Conservation (phyloP, 805 yeast species). For the Cyberlindnera xishuangbannaensis region DNA sequence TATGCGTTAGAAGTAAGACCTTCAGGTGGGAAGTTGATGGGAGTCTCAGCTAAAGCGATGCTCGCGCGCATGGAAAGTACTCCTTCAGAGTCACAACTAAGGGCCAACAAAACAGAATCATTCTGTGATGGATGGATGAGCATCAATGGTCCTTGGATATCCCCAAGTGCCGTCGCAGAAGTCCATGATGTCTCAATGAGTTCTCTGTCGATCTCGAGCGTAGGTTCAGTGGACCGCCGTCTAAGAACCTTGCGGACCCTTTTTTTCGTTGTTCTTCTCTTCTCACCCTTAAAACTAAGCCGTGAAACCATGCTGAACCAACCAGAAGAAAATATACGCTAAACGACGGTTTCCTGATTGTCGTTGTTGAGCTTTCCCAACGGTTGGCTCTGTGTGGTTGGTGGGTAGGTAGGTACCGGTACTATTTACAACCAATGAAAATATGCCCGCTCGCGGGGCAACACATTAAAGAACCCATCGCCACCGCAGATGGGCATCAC, state of each 20-base stretch:
- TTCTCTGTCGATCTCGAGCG: constrained; percentile 4
- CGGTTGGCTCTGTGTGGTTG: too few species aligned
- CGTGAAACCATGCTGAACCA: constrained; percentile 34
- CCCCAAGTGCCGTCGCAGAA: constrained; percentile 23
- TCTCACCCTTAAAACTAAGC: constrained; percentile 33
- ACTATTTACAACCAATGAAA: too few species aligned
- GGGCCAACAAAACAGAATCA: neutral
- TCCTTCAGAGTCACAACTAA: neutral
- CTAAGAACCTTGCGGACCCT: neutral
- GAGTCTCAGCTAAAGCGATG: neutral
- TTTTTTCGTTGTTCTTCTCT: constrained; percentile 4
- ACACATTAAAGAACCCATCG: too few species aligned
- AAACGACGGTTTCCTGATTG: too few species aligned
- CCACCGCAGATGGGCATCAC: too few species aligned
- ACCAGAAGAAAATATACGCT: too few species aligned
- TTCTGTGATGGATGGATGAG: constrained; percentile 9
- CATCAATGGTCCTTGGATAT: constrained; percentile 31
- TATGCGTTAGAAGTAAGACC: constrained; percentile 4
- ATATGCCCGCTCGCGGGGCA: too few species aligned
- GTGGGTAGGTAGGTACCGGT: too few species aligned
- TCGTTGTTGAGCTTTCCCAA: too few species aligned
- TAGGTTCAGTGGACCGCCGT: constrained; percentile 3
- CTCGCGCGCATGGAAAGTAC: neutral
- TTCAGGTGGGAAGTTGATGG: constrained; percentile 7
- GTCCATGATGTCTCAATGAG: constrained; percentile 18